Conservation (phyloP, 2,329 filamentous ascomycete species). For the Xylariaceae sp. region DNA sequence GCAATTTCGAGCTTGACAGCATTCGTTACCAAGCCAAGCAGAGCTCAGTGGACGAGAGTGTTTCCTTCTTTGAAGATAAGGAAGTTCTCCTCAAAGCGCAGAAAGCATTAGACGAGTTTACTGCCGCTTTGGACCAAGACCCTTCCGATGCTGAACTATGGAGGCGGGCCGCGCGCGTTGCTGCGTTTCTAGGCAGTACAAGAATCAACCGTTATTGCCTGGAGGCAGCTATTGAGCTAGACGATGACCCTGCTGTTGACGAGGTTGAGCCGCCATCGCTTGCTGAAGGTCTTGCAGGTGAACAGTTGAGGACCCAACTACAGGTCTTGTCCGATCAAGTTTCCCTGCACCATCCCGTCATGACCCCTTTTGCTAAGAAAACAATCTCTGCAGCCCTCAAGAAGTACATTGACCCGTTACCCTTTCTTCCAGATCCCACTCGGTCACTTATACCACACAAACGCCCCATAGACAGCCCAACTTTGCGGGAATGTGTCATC, state of each 20-base stretch:
- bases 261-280: constrained; percentile 59
- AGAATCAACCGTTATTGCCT: constrained; percentile 58
- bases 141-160: constrained; percentile 64
- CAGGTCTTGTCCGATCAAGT: constrained; percentile 50
- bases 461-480: constrained; percentile 12
- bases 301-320: constrained; percentile 54
- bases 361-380: constrained; percentile 52
- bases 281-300: constrained; percentile 58
- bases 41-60: constrained; percentile 24
- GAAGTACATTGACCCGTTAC: constrained; percentile 55
- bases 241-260: constrained; percentile 58
- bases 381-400: constrained; percentile 47
- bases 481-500: constrained; percentile 27
- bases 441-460: constrained; percentile 24
- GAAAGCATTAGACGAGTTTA: constrained; percentile 52
- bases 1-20: constrained; percentile 80
- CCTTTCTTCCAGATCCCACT: constrained; percentile 54
- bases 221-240: constrained; percentile 61
- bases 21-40: constrained; percentile 49
- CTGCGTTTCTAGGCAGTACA: constrained; percentile 51
- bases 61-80: constrained; percentile 35
- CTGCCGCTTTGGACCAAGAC: constrained; percentile 56
- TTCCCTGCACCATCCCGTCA: constrained; percentile 54
- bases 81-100: constrained; percentile 37
- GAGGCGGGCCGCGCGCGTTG: constrained; percentile 55